Evolutionary conservation across 805 yeast genomes (phyloP).

Genomic region (Danielozyma ontarioensis): DNA sequence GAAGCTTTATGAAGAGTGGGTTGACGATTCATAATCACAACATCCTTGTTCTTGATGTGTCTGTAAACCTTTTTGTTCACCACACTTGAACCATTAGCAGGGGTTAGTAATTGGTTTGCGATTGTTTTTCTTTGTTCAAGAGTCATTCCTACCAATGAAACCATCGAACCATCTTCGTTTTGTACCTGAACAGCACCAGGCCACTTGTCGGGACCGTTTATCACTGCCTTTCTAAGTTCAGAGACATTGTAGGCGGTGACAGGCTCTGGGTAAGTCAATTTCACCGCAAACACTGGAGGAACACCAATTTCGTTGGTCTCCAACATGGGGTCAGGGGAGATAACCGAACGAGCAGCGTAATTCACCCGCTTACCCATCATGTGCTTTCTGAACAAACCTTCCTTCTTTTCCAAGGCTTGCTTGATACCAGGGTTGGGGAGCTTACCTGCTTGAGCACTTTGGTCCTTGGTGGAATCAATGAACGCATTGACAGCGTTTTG

Average conservation of each 20-base stretch:
- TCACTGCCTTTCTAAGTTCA: slow-evolving; percentile 88
- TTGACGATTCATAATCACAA: slow-evolving; percentile 97
- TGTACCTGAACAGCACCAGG: slow-evolving; percentile 98
- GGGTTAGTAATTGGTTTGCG: slow-evolving; percentile 92
- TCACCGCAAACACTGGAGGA: slow-evolving; percentile 96
- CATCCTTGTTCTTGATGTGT: slow-evolving; percentile 91
- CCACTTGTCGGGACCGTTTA: slow-evolving; percentile 97
- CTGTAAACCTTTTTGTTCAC: slow-evolving; percentile 90
- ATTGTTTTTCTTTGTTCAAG: slow-evolving; percentile 90
- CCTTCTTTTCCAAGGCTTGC: slow-evolving; percentile 97
- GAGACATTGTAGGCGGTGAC: slow-evolving; percentile 89
- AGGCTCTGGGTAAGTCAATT: slow-evolving; percentile 96
- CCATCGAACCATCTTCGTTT: slow-evolving; percentile 86
- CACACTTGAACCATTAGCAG: slow-evolving; percentile 57
- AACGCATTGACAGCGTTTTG: slow-evolving; percentile 95
- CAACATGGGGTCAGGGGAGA: slow-evolving; percentile 96
- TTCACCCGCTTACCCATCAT: slow-evolving; percentile 99
- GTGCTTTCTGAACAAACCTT: slow-evolving; percentile 95
- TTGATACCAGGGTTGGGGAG: slow-evolving; percentile 91
- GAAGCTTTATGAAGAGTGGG: slow-evolving; percentile 99
- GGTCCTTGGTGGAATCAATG: slow-evolving; percentile 87
- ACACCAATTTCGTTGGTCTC: slow-evolving; percentile 98
- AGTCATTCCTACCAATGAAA: slow-evolving; percentile 83
- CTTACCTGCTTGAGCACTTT: slow-evolving; percentile 61
- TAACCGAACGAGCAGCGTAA: slow-evolving; percentile 97